phyloP scores from a whole-genome alignment of 345 rosid genomes.

The Dipteronia dyeriana region DNA sequence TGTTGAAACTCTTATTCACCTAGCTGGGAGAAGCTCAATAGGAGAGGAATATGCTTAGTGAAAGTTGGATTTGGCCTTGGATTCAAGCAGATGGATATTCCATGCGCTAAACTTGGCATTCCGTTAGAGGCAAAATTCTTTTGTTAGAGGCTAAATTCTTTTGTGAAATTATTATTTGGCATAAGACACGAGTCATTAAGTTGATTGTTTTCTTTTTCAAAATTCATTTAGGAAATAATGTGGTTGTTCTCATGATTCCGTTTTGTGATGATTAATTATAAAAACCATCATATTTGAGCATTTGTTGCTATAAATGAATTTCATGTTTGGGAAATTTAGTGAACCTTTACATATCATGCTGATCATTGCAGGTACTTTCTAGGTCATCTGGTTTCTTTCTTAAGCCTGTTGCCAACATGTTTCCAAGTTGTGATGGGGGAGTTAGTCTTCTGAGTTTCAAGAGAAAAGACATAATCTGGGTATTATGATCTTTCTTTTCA shows the following conservation, averaged over 20 bases:
- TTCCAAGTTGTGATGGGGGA: constrained; percentile 55
- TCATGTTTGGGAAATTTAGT: background rate
- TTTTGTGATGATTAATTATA: background rate
- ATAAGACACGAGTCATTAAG: background rate
- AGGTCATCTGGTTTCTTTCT: constrained; percentile 83
- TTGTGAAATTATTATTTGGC: constrained; percentile 2
- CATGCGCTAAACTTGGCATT: background rate
- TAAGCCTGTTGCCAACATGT: constrained; percentile 76
- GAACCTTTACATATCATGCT: constrained; percentile 10
- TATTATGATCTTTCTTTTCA: constrained; percentile 32
- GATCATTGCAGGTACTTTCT: constrained; percentile 71
- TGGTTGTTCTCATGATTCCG: background rate
- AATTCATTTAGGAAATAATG: background rate
- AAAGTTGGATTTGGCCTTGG: background rate
- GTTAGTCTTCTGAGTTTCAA: constrained; percentile 76
- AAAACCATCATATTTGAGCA: background rate
- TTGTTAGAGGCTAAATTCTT: background rate
- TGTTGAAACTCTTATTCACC: background rate
- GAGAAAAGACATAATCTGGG: constrained; percentile 85
- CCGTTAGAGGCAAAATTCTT: background rate
- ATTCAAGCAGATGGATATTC: background rate
- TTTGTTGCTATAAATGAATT: background rate
- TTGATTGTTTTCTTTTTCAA: background rate
- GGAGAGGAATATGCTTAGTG: background rate
- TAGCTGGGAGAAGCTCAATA: background rate